Evolutionary conservation across 169 alveolate genomes (phyloP).

Genomic region (Plasmodium gaboni): DNA sequence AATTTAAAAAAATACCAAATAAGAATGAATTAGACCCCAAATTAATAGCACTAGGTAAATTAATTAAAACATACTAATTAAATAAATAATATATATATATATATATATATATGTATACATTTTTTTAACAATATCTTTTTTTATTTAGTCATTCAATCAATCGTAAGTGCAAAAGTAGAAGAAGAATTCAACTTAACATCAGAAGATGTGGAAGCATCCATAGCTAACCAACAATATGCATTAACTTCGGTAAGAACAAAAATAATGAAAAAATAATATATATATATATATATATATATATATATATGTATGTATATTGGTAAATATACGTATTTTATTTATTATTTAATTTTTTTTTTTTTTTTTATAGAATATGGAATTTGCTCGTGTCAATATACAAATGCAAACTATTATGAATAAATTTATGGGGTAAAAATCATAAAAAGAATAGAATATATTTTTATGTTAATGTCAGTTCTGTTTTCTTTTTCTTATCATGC

Average conservation of each 20-base stretch:
- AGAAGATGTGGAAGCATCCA: constrained; percentile 87
- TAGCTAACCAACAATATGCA: constrained; percentile 84
- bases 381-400: constrained; percentile 84
- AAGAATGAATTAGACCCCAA: constrained; percentile 82
- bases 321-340: neutral
- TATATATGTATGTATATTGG: neutral
- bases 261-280: neutral
- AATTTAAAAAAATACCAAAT: constrained; percentile 79
- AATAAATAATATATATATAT: neutral
- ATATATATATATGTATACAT: neutral
- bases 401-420: constrained; percentile 87
- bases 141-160: constrained; percentile 84
- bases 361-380: constrained; percentile 68
- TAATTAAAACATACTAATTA: neutral
- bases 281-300: neutral
- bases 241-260: constrained; percentile 74
- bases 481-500: neutral
- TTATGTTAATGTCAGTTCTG: neutral
- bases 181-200: constrained; percentile 86
- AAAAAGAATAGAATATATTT: neutral
- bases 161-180: constrained; percentile 90
- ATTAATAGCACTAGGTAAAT: constrained; percentile 79
- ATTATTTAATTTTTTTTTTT: constrained; percentile 8
- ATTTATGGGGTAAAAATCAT: constrained; percentile 80
- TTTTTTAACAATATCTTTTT: neutral